Evolutionary conservation across 768 basidiomycete genomes (phyloP).

Genomic region (Mycena sanguinolenta): DNA sequence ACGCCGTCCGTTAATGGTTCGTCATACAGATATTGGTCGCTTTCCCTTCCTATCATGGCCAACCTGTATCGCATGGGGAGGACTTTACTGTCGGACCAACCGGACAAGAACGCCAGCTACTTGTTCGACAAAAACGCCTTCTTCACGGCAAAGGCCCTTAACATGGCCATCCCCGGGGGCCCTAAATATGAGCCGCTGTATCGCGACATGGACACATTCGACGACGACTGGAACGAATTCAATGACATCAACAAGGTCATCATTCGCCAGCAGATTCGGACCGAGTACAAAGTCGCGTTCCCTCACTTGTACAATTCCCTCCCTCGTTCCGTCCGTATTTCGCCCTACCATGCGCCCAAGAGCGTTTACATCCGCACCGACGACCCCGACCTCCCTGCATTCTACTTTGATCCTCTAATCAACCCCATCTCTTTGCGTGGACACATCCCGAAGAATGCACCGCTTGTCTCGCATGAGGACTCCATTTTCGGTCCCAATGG

Average conservation of each 20-base stretch:
- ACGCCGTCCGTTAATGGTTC: conserved; percentile 92
- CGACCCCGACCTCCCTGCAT: conserved; percentile 98
- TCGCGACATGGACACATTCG: conserved; percentile 96
- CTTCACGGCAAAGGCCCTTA: conserved; percentile 97
- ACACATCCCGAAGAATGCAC: conserved; percentile 83
- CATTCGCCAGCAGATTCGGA: conserved; percentile 97
- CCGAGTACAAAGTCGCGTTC: conserved; percentile 99
- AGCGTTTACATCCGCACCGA: conserved; percentile 99
- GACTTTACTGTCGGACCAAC: conserved; percentile 92
- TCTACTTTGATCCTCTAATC: conserved; percentile 99
- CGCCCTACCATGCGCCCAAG: conserved; percentile 93
- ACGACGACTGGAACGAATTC: conserved; percentile 99
- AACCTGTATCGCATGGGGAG: conserved; percentile 96
- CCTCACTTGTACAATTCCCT: conserved; percentile 99
- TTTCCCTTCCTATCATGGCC: conserved; percentile 95
- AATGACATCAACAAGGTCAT: conserved; percentile 99
- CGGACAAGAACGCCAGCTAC: conserved; percentile 91
- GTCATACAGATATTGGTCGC: conserved; percentile 93
- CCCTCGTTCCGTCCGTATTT: conserved; percentile 93
- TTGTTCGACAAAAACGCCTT: conserved; percentile 98
- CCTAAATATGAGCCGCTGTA: conserved; percentile 99
- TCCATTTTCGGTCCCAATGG: conserved; percentile 91
- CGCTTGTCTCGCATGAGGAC: conserved; percentile 91
- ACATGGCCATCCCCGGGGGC: conserved; percentile 97
- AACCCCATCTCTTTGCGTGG: conserved; percentile 97